Evolutionary conservation across 805 yeast genomes (phyloP), one percentile per base, ranked within the genome.

Genomic region (Jamesozyma rosinii): DNA sequence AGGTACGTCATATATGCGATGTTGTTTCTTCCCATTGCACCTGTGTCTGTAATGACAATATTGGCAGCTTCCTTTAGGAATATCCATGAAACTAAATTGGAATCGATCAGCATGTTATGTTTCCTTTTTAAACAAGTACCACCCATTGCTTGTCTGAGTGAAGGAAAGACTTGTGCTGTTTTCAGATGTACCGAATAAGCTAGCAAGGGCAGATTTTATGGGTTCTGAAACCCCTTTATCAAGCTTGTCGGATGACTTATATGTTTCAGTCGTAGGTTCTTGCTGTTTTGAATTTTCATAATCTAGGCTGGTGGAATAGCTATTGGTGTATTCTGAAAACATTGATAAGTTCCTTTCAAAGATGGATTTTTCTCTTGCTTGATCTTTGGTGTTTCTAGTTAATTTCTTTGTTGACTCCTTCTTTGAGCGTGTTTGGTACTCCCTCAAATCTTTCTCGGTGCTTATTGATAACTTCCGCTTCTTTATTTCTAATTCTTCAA

Each of bases 311-410:
- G 35, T n/a, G 14, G 35, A 17, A 26, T 42, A 38, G 35, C 51
- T 48, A 13, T 52, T 48, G 6, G 56, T 50, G 27, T 46, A 47
- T n/a, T 47, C 49, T 4, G 49, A 47, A 35, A 47, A 47, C 44
- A 41, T 38, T 1, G 32, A 10, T 18, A 47, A 6, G 20, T 33
- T 22, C 18, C 44, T 36, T 13, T 9, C 22, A 3, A 13, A n/a
- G 9, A 15, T 6, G 22, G 21, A n/a, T 13, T n/a, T 30, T 5
- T 5, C 14, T 30, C 33, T 30, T 17, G 17, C 14, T 30, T 11
- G 17, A 8, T 11, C 33, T 30, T 11, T 30, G 11, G 6, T 24
- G 10, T 33, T n/a, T 17, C 22, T 17, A n/a, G 13, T 5, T 17
- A 9, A 5, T 43, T 37, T 21, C 14, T 26, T 13, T 15, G n/a